Base-by-base conservation (phyloP, 2,329 filamentous ascomycete species). In the Cytospora schulzeri region DNA sequence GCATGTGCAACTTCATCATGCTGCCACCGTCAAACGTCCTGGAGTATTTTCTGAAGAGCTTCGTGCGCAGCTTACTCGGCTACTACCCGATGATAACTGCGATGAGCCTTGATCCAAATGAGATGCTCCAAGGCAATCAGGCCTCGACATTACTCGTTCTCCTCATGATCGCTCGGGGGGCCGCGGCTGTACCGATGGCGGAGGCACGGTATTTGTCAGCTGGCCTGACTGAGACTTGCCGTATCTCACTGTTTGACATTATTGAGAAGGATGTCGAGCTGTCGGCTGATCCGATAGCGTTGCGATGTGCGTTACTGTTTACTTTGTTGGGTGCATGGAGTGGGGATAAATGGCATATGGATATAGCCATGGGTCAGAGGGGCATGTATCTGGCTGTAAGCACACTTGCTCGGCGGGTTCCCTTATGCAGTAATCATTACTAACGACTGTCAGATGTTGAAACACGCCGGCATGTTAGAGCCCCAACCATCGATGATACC, bases 261-360 rank as follows among this genome's bases (percentile, higher is more conserved):
- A 88, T 91, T 59, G 88, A 91, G 75, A 89, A 88, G 73, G 88
- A 91, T 69, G 84, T 90, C 57, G 85, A 88, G 73, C 82, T 91
- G 77, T 85, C 86, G 15, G 84, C 86, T 1, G 87, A 91, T 71
- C 85, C 85, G 0, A 83, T 85, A 3, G 84, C 88, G 0, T 79
- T 91, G 53, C 83, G 88, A 48, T 87, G 87, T 56, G 88, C 88
- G 0, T 77, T 91, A 15, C 81, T 91, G 3, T 90, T 90, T 72
- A 89, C 85, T 1, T 82, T 88, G 1, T 81, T 90, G 29, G 88
- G 88, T 9, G 87, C 87, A 1, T 91, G 89, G 89, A 89, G 88
- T 71, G 89, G 89, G 54, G 88, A 91, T 74, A 91, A 91, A 75
- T 91, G 88, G 88, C 86, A 90, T 68, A 91, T 91, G 88, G 88